These are phyloP conservation scores for Tuber melanosporum DNA, from an alignment of 495 filamentous ascomycete genomes.

Conservation along the genomic window DNA sequence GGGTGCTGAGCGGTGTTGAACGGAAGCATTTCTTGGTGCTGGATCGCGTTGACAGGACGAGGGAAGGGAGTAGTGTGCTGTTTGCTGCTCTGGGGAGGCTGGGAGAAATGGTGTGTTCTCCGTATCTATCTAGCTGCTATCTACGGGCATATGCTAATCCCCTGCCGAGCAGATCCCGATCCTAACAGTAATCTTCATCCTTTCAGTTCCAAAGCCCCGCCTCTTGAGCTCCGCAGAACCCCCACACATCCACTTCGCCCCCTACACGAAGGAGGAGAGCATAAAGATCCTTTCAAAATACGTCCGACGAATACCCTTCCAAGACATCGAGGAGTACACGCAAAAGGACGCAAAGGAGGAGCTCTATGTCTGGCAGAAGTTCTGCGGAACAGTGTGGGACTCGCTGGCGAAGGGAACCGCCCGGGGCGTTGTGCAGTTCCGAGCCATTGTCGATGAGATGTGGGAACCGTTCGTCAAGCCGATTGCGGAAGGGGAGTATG, in stretches of 20 bases:
- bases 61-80: constrained; percentile 71
- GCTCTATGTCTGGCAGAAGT: constrained; percentile 65
- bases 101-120: constrained; percentile 61
- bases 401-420: constrained; percentile 60
- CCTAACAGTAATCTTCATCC: constrained; percentile 70
- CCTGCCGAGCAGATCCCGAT: constrained; percentile 60
- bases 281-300: constrained; percentile 60
- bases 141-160: constrained; percentile 17
- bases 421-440: constrained; percentile 58
- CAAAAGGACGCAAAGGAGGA: constrained; percentile 46
- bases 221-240: constrained; percentile 65
- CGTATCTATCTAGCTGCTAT: neutral
- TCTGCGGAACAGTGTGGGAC: constrained; percentile 67
- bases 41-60: constrained; percentile 83
- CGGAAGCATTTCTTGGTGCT: constrained; percentile 47
- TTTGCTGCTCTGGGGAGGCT: constrained; percentile 75
- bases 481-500: constrained; percentile 57
- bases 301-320: constrained; percentile 43
- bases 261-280: constrained; percentile 74
- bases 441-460: constrained; percentile 52
- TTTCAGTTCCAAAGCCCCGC: constrained; percentile 63
- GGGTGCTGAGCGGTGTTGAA: constrained; percentile 50
- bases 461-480: constrained; percentile 67
- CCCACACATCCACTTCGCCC: constrained; percentile 75
- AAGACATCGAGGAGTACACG: constrained; percentile 28